Conservation (phyloP, 441 rosid genomes). For the Monsonia emarginata region DNA sequence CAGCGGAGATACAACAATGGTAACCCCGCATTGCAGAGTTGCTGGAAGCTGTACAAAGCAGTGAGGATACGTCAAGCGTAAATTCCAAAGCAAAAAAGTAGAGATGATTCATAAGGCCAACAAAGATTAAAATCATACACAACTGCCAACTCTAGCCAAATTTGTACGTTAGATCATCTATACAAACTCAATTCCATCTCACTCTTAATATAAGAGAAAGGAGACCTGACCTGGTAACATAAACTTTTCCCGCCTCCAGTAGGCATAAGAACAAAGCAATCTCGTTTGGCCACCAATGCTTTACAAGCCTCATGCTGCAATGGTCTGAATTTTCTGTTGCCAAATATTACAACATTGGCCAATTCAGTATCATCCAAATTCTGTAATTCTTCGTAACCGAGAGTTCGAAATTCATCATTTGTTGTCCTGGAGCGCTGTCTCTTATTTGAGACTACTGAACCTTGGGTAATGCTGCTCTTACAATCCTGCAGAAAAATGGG, state of each 20-base stretch:
- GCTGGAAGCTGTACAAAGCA: slow-evolving; percentile 66
- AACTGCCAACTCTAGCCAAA: neutral
- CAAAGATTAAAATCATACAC: neutral
- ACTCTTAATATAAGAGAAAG: slow-evolving; percentile 8
- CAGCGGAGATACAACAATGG: slow-evolving; percentile 79
- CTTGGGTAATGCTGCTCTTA: slow-evolving; percentile 30
- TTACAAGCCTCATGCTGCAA: slow-evolving; percentile 82
- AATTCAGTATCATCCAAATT: slow-evolving; percentile 72
- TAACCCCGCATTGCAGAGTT: slow-evolving; percentile 71
- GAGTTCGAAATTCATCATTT: slow-evolving; percentile 28
- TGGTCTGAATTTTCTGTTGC: slow-evolving; percentile 57
- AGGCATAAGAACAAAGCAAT: slow-evolving; percentile 83
- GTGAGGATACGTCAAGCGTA: slow-evolving; percentile 11
- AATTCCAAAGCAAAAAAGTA: neutral
- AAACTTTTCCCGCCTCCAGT: slow-evolving; percentile 95
- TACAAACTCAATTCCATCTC: neutral
- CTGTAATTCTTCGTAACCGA: slow-evolving; percentile 57
- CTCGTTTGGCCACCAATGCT: slow-evolving; percentile 55
- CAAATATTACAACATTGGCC: slow-evolving; percentile 81
- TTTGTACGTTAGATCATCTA: neutral
- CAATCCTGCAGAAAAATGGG: slow-evolving; percentile 41
- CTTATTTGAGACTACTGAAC: slow-evolving; percentile 28
- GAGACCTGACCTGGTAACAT: slow-evolving; percentile 70
- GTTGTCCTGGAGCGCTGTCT: slow-evolving; percentile 20
- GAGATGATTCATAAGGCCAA: neutral